Evolutionary conservation across 202 grass and related monocot genomes (phyloP).

Genomic region (Zoysia matrella): DNA sequence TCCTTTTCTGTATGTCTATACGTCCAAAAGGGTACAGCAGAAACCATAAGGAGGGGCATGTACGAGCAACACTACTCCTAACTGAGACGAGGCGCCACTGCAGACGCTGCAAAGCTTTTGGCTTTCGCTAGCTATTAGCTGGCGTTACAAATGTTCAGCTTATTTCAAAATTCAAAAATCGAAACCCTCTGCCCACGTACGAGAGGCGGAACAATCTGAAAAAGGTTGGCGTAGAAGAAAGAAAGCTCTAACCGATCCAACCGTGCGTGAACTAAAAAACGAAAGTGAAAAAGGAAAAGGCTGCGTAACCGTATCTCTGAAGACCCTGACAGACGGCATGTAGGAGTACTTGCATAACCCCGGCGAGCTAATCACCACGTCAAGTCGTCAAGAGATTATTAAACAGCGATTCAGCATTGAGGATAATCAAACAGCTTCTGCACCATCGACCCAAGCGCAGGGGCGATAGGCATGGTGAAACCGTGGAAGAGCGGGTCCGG

Average conservation of each 20-base stretch:
- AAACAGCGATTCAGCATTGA: neutral
- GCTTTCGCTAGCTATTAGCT: neutral
- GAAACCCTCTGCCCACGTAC: neutral
- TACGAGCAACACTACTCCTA: no score
- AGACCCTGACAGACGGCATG: neutral
- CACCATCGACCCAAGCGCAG: neutral
- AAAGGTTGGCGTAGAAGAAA: constrained; percentile 39
- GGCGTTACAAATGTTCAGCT: constrained; percentile 20
- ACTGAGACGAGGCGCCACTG: neutral
- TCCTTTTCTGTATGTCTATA: neutral
- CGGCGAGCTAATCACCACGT: neutral
- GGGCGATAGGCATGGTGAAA: constrained; percentile 25
- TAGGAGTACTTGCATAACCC: no score
- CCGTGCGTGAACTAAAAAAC: constrained; percentile 12
- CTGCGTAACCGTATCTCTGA: constrained; percentile 4
- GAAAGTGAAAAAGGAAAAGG: constrained; percentile 30
- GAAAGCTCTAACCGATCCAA: constrained; percentile 20
- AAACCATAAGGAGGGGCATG: no score
- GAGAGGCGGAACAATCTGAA: constrained; percentile 2
- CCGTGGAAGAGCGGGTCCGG: neutral
- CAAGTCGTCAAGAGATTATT: neutral
- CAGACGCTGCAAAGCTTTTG: constrained; percentile 11
- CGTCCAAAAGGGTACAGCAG: neutral
- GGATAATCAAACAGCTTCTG: neutral
- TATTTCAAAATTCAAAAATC: constrained; percentile 14